Evolutionary conservation across 345 rosid genomes (phyloP).

Genomic region (Gossypioides kirkii): DNA sequence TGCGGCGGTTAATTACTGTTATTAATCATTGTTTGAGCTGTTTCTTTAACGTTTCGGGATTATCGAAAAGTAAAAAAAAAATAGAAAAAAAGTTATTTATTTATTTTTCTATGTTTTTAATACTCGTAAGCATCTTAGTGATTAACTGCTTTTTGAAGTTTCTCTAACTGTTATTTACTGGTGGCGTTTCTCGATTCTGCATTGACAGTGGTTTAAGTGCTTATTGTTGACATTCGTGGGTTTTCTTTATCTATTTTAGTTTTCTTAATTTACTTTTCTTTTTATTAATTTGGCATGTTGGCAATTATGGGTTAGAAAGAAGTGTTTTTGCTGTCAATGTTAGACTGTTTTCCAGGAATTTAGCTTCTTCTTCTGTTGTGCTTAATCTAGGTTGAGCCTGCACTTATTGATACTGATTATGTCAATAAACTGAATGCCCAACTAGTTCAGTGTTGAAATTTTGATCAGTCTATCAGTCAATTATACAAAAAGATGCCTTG

Average conservation of each 20-base stretch:
- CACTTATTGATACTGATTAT: not conserved
- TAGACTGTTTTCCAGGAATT: not conserved
- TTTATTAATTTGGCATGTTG: not conserved
- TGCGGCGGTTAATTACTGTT: not conserved
- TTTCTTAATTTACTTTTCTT: not conserved
- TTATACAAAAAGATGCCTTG: not conserved
- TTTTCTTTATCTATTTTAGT: not conserved
- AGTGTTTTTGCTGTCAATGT: not conserved
- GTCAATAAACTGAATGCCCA: not conserved
- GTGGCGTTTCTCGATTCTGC: not conserved
- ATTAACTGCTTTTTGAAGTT: not conserved
- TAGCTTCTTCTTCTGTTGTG: not conserved
- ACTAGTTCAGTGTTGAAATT: not conserved
- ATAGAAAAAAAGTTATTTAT: not conserved
- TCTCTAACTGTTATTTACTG: not conserved
- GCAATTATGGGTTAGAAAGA: not conserved
- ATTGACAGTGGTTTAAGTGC: not conserved
- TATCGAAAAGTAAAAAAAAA: not conserved
- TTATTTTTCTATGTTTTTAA: not conserved
- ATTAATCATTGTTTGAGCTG: not conserved
- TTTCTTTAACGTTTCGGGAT: not conserved
- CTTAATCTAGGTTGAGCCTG: not conserved
- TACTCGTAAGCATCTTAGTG: not conserved
- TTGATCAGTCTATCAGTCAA: not conserved
- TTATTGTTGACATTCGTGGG: not conserved